These are phyloP conservation scores for Globisporangium yorkense DNA, from an alignment of 352 stramenopile genomes.

Conservation along the genomic window DNA sequence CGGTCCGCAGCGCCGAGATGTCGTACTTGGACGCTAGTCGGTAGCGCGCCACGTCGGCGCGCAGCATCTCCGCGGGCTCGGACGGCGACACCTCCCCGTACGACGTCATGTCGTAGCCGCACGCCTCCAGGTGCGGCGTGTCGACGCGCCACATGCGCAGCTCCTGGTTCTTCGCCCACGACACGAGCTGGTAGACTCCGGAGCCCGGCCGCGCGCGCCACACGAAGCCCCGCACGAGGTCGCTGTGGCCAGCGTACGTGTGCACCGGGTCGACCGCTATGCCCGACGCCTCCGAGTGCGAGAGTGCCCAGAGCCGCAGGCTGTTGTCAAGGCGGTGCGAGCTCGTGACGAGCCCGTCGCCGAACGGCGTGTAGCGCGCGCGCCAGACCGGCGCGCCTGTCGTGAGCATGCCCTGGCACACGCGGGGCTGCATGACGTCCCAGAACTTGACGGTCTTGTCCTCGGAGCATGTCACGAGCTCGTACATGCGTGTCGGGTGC, in stretches of 20 bases:
- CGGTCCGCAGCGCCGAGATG: slow-evolving; percentile 56
- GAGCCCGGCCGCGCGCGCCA: slow-evolving; percentile 45
- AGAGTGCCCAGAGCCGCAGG: slow-evolving; percentile 62
- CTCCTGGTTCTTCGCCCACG: slow-evolving; percentile 79
- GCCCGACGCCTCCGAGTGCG: slow-evolving; percentile 16
- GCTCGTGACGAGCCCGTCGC: slow-evolving; percentile 75
- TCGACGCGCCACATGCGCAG: slow-evolving; percentile 71
- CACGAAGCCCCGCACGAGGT: slow-evolving; percentile 60
- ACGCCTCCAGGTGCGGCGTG: slow-evolving; percentile 50
- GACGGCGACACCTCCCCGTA: slow-evolving; percentile 15
- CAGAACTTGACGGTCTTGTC: slow-evolving; percentile 85
- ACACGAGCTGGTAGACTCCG: slow-evolving; percentile 61
- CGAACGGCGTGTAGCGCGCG: slow-evolving; percentile 75
- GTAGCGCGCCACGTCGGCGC: slow-evolving; percentile 28
- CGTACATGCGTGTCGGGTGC: slow-evolving; percentile 67
- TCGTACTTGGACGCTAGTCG: slow-evolving; percentile 56
- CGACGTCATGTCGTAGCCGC: slow-evolving; percentile 42
- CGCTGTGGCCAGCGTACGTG: slow-evolving; percentile 52
- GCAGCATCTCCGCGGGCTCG: slow-evolving; percentile 8
- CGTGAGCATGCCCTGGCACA: slow-evolving; percentile 54
- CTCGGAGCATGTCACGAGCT: slow-evolving; percentile 82
- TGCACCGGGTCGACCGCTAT: slow-evolving; percentile 43
- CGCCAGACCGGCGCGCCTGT: slow-evolving; percentile 62
- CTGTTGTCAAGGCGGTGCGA: slow-evolving; percentile 56
- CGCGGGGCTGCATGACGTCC: slow-evolving; percentile 56